Evolutionary conservation across 139 green algal species (phyloP), one percentile per base, ranked within the genome.

Genomic region (Coccomyxa sp.): DNA sequence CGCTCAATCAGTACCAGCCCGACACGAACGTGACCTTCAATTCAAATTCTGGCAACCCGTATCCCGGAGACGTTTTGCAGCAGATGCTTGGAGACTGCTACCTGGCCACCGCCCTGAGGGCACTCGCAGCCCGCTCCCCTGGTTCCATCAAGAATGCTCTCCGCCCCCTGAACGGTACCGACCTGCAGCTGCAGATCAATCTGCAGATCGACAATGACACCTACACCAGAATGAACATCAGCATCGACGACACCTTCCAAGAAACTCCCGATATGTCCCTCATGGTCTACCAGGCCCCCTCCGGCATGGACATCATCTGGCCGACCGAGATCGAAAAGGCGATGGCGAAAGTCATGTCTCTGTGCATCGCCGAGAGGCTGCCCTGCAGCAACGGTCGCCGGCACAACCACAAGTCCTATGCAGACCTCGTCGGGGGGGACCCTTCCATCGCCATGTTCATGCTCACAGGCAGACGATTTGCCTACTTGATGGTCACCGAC

Each of bases 161-260:
- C 44, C 44, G 44, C 12, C 44, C 44, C 44, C 44, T 58, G 44
- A 58, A 58, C 14, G 44, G 44, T 58, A 58, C 44, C 44, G 44
- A 58, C 44, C 44, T 58, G 44, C 44, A 58, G 44, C 44, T 58
- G 44, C 44, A 58, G 44, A 14, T 58, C 44, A 58, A 58, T 58
- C 44, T 58, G 44, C 44, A 58, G 44, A 58, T 58, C 44, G 44
- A 58, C 44, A 58, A 58, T 58, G 44, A 58, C 44, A 58, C 44
- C 44, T 58, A 58, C 44, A 58, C 44, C 44, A 58, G 44, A 58
- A 58, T 58, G 44, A 58, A 58, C 44, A 58, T 58, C 44, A 58
- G 44, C 44, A 58, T 58, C 44, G 44, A 58, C 44, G 44, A 58
- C 44, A 58, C 44, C 44, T 58, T 58, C 44, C 44, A 58, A 58